These are phyloP conservation scores for Amanita muscaria DNA, from an alignment of 768 basidiomycete species.

Conservation along the genomic window DNA sequence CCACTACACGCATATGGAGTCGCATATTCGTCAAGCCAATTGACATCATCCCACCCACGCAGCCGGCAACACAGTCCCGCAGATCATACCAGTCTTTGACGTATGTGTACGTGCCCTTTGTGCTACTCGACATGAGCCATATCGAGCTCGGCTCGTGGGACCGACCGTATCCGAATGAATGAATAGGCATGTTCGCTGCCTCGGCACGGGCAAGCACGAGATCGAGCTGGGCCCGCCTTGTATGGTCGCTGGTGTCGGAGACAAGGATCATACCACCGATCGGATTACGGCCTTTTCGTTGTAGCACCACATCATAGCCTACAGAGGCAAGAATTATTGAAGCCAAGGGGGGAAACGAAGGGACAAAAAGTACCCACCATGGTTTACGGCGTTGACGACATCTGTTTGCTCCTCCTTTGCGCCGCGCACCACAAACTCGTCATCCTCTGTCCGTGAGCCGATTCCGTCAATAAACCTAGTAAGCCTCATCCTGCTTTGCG, in stretches of 20 bases:
- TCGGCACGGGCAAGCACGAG: conserved; percentile 94
- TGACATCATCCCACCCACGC: conserved; percentile 94
- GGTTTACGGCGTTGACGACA: conserved; percentile 97
- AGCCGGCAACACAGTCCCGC: conserved; percentile 85
- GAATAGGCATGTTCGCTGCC: conserved; percentile 93
- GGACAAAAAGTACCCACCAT: conserved; percentile 40
- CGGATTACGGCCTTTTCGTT: conserved; percentile 87
- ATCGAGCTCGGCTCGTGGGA: conserved; percentile 96
- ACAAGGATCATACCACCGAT: conserved; percentile 88
- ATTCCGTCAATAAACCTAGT: conserved; percentile 75
- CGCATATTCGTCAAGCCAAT: conserved; percentile 92
- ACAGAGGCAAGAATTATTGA: conserved; percentile 3
- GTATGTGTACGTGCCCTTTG: conserved; percentile 94
- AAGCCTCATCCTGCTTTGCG: conserved; percentile 61
- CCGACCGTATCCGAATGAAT: conserved; percentile 94
- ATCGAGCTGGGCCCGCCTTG: conserved; percentile 95
- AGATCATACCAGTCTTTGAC: conserved; percentile 98
- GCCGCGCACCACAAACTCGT: conserved; percentile 56
- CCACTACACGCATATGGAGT: conserved; percentile 89
- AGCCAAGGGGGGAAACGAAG: neutral
- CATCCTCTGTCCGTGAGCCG: conserved; percentile 34
- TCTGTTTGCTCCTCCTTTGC: conserved; percentile 92
- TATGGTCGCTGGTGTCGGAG: conserved; percentile 87
- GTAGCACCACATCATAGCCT: conserved; percentile 91
- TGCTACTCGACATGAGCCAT: conserved; percentile 99